phyloP scores from a whole-genome alignment of 169 alveolate genomes.

The Cryptosporidium ubiquitum region DNA sequence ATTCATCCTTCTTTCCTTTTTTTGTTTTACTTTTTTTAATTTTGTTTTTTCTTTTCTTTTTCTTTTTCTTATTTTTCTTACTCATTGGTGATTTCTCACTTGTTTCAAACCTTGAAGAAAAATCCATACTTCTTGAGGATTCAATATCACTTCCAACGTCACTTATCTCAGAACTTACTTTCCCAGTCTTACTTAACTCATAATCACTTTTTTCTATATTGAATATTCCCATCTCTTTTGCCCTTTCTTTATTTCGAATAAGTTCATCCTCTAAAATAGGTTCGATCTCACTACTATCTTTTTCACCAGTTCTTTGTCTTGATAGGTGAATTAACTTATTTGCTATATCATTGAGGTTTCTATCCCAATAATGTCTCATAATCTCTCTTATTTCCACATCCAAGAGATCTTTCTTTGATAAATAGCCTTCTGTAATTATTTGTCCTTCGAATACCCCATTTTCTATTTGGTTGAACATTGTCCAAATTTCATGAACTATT shows the following conservation, averaged over 20 bases:
- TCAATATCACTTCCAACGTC: neutral
- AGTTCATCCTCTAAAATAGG: slow-evolving; percentile 44
- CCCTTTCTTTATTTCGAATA: neutral
- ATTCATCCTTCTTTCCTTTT: neutral
- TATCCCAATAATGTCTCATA: slow-evolving; percentile 18
- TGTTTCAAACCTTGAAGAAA: neutral
- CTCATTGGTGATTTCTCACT: neutral
- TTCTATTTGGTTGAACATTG: slow-evolving; percentile 26
- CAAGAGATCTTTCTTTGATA: neutral
- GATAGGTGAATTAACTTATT: slow-evolving; percentile 7
- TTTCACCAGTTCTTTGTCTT: neutral
- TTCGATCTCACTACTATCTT: neutral
- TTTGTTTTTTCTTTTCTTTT: neutral
- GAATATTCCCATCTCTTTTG: slow-evolving; percentile 28
- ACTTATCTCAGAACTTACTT: neutral
- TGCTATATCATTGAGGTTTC: neutral
- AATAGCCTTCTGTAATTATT: neutral
- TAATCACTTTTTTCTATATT: neutral
- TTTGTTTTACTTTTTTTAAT: neutral
- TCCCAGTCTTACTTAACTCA: neutral
- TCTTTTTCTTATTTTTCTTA: neutral
- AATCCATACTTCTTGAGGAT: neutral
- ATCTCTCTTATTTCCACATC: slow-evolving; percentile 56
- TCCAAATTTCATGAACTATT: slow-evolving; percentile 30
- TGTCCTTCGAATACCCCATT: neutral